Evolutionary conservation across 2,329 filamentous ascomycete species (phyloP).

Genomic region (Phaeosphaeriaceae sp.): DNA sequence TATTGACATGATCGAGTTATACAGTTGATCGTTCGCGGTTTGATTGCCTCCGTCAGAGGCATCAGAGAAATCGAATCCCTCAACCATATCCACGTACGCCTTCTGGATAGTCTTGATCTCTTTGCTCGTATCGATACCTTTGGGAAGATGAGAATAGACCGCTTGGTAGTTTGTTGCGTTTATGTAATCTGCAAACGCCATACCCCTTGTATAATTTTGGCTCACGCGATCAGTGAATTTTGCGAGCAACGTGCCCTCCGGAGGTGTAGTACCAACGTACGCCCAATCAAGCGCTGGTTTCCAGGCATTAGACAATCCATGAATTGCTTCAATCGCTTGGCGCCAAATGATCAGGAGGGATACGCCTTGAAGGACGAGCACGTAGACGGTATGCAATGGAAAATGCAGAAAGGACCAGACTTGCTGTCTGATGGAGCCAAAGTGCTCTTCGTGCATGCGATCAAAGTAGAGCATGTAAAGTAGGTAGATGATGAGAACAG

Average conservation of each 20-base stretch:
- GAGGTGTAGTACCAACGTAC: slow-evolving; percentile 11
- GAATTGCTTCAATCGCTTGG: slow-evolving; percentile 31
- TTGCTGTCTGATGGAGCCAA: slow-evolving; percentile 43
- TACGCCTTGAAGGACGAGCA: slow-evolving; percentile 40
- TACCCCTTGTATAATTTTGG: slow-evolving; percentile 4
- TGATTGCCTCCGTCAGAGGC: slow-evolving; percentile 14
- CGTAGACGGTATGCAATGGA: slow-evolving; percentile 37
- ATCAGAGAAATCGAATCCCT: slow-evolving; percentile 14
- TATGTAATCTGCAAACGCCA: slow-evolving; percentile 14
- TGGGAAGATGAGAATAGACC: slow-evolving; percentile 32
- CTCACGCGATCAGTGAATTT: background rate
- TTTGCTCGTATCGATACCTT: slow-evolving; percentile 29
- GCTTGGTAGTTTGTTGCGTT: slow-evolving; percentile 17
- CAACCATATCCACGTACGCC: slow-evolving; percentile 15
- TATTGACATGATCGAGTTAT: slow-evolving; percentile 14
- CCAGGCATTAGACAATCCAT: slow-evolving; percentile 12
- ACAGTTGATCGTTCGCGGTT: slow-evolving; percentile 16
- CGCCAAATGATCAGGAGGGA: slow-evolving; percentile 44
- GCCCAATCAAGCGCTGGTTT: slow-evolving; percentile 2
- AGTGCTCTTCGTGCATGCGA: slow-evolving; percentile 37
- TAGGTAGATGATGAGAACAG: slow-evolving; percentile 44
- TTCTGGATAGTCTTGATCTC: slow-evolving; percentile 9
- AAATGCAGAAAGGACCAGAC: slow-evolving; percentile 41
- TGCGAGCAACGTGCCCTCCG: slow-evolving; percentile 2
- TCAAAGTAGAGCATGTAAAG: slow-evolving; percentile 47